Base-by-base conservation (phyloP, 345 rosid genomes). In the Lumnitzera racemosa region DNA sequence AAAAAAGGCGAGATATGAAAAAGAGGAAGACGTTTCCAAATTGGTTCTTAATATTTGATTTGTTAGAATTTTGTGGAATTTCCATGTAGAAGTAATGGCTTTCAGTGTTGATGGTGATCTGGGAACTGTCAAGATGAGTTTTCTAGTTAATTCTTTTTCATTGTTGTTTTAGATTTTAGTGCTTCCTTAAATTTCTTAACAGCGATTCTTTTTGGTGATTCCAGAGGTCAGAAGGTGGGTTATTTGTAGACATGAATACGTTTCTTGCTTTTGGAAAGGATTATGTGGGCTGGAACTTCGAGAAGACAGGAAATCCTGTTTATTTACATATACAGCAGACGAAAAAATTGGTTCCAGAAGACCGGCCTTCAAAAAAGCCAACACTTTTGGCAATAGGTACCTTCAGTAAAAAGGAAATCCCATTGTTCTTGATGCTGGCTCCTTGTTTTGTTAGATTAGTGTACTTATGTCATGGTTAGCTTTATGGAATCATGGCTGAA, bases 181-280 rank as follows among this genome's bases (percentile, higher is more conserved):
- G 29, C 23, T 23, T n/a, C 29, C 27, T 24, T 23, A 11, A 52
- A 16, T 52, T 52, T 16, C 25, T 15, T 17, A 16, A 12, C 17
- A 14, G 15, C 3, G 58, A 46, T 25, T 47, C 52, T 51, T 54
- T 67, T 20, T 66, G 59, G 62, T 74, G 53, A 58, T 59, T 74
- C 62, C 91, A 95, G 99, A 88, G 78, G 67, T 88, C 91, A 10
- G 94, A 85, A 78, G 99, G 96, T 12, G 98, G 99, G 16, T 67
- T 95, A 81, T 95, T 83, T 59, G 60, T 95, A 1, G 98, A 95
- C 77, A 74, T 95, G 96, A 90, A 73, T 63, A 75, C 84, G 5
- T 95, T 90, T 71, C 95, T 95, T 47, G 96, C 98, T 15, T 95
- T 90, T 46, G 99, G 96, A 53, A 90, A 82, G 77, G 99, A 83